Evolutionary conservation across 139 green algal species (phyloP).

Genomic region (Volvox reticuliferus): DNA sequence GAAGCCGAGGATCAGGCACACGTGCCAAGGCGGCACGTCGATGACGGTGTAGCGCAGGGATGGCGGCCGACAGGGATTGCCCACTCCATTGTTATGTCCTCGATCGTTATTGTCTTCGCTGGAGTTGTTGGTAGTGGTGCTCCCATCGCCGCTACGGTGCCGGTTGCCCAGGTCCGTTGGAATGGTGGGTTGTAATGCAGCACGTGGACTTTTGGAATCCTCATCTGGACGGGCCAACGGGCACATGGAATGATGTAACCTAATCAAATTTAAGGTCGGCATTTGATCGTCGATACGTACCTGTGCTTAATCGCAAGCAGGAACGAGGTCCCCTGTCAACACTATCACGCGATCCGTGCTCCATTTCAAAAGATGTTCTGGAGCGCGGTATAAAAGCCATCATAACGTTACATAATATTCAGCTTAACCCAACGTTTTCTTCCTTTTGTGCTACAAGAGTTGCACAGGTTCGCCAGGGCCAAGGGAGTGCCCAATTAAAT

Average conservation of each 20-base stretch:
- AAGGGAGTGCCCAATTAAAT: no score
- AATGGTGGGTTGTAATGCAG: neutral
- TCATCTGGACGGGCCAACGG: neutral
- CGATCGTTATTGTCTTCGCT: neutral
- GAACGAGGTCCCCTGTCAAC: neutral
- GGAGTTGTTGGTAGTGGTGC: neutral
- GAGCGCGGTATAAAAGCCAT: neutral
- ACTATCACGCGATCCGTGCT: neutral
- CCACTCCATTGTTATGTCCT: neutral
- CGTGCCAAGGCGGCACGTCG: conserved; percentile 59
- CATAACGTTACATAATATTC: neutral
- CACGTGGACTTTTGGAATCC: neutral
- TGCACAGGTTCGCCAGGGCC: no score
- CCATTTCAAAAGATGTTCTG: conserved; percentile 13
- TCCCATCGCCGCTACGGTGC: neutral
- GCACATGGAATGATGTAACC: neutral
- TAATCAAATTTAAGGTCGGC: no score
- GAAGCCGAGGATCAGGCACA: conserved; percentile 64
- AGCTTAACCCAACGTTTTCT: no score
- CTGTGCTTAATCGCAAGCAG: neutral
- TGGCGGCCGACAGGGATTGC: neutral
- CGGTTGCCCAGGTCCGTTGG: neutral
- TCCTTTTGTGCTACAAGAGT: no score
- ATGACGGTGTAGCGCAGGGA: conserved; percentile 62
- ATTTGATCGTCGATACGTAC: neutral